Evolutionary conservation across 345 rosid species (phyloP), one percentile per base, ranked within the genome.

Genomic region (Syzygium grande): DNA sequence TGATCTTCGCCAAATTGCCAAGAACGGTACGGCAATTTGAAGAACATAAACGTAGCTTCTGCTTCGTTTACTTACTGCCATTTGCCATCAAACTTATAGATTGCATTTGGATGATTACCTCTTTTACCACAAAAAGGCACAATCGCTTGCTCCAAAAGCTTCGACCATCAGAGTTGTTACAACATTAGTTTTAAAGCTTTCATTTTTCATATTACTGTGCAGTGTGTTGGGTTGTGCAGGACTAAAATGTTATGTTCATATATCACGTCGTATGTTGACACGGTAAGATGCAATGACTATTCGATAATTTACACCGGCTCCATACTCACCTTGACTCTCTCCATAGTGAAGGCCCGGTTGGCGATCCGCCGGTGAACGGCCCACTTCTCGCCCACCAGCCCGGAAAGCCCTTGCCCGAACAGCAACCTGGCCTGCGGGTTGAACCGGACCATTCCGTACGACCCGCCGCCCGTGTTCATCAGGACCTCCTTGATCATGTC

Each of bases 401-500:
- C 95, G 79, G 91, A 90, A 84, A 97, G 96, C 49, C 99, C 99
- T 49, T 93, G 91, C 46, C 94, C 95, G 34, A 95, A 94, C 8
- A 97, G 96, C 86, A 79, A 84, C 91, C 80, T 91, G 19, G 97
- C 88, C 92, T 91, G 91, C 51, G 98, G 98, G 88, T 93, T 95
- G 27, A 87, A 88, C 80, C 52, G 79, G 27, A 92, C 11, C 87
- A 88, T 93, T 53, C 86, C 93, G 73, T 91, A 93, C 43, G 92
- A 91, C 49, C 94, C 93, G 63, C n/a, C n/a, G 63, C 87, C 87
- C 3, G 92, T 89, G 43, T 89, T 92, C 91, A 90, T 68, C 27
- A 95, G 88, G 52, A 93, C 91, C 88, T 95, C 96, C 89, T 95
- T 94, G 55, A 97, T 93, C 90, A 94, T 87, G 15, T 80, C 93